Conservation (phyloP, 2,329 filamentous ascomycete species). For the Colletotrichum nymphaeae region DNA sequence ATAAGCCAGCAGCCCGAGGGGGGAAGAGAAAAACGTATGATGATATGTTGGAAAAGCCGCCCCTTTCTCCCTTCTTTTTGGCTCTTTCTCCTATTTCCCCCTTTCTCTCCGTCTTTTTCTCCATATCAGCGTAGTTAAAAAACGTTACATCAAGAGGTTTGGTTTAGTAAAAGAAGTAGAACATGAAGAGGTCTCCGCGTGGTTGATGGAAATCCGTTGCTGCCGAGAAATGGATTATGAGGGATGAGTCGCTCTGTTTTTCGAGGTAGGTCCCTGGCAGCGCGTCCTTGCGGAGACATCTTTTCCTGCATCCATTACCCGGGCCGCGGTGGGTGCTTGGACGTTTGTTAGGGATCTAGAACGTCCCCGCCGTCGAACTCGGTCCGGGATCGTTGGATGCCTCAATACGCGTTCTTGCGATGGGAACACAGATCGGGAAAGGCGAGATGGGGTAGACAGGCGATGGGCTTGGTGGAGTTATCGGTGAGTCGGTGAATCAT, state of each 20-base stretch:
- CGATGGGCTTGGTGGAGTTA: neutral
- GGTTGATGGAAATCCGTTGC: neutral
- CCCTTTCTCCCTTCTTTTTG: neutral
- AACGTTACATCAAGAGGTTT: constrained; percentile 21
- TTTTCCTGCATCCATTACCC: constrained; percentile 13
- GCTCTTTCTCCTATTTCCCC: neutral
- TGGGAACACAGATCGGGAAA: neutral
- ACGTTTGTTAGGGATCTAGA: neutral
- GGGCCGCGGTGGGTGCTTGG: neutral
- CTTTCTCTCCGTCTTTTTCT: neutral
- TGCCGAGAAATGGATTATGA: neutral
- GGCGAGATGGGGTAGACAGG: neutral
- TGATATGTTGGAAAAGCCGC: constrained; percentile 6
- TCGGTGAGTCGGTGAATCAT: neutral
- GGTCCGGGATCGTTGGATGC: constrained; percentile 9
- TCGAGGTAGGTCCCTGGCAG: neutral
- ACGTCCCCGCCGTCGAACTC: neutral
- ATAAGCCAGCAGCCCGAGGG: neutral
- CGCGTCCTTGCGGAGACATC: constrained; percentile 8
- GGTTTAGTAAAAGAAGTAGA: constrained; percentile 4
- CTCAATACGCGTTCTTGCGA: constrained; percentile 5
- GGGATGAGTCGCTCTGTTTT: neutral
- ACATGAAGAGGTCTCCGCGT: constrained; percentile 3
- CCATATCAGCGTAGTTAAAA: constrained; percentile 19
- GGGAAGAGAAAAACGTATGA: neutral